These are phyloP conservation scores for Thermoascus crustaceus DNA, from an alignment of 2,329 filamentous ascomycete species.

Conservation along the genomic window DNA sequence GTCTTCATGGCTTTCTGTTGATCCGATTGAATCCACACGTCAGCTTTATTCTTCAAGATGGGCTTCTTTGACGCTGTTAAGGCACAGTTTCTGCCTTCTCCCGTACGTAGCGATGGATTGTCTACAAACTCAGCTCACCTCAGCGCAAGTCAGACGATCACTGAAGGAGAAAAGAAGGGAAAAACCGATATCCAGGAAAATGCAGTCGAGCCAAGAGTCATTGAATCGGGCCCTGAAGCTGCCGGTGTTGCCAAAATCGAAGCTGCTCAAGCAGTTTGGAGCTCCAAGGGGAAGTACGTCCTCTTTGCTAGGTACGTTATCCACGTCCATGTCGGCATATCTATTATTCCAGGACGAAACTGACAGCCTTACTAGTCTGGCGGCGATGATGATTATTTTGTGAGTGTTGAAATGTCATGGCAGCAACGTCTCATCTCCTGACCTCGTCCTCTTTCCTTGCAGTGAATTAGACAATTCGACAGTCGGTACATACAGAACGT, in stretches of 20 bases:
- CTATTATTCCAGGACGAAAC: background rate
- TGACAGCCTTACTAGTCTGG: conserved; percentile 17
- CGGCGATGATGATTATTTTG: conserved; percentile 25
- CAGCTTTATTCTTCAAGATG: background rate
- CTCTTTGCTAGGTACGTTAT: conserved; percentile 20
- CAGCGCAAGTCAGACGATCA: background rate
- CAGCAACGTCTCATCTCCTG: background rate
- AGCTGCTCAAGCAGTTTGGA: conserved; percentile 20
- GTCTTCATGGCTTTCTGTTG: background rate
- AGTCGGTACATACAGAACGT: conserved; percentile 33
- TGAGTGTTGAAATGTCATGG: conserved; percentile 9
- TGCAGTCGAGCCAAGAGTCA: conserved; percentile 1
- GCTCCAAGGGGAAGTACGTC: conserved; percentile 23
- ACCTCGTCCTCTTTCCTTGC: background rate
- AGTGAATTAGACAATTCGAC: conserved; percentile 33
- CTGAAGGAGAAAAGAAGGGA: conserved; percentile 8
- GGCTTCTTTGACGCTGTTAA: background rate
- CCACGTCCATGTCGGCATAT: background rate
- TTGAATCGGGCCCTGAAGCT: conserved; percentile 4
- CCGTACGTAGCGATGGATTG: background rate
- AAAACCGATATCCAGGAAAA: conserved; percentile 6
- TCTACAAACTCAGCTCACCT: background rate
- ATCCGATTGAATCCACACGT: background rate
- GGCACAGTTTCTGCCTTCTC: background rate
- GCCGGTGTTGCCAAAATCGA: conserved; percentile 21